A percentile compares a stretch with the other conserved stretches of the same genome.
Conservation (phyloP, 2,329 filamentous ascomycete genomes). For the Sordariomycetes sp. region DNA sequence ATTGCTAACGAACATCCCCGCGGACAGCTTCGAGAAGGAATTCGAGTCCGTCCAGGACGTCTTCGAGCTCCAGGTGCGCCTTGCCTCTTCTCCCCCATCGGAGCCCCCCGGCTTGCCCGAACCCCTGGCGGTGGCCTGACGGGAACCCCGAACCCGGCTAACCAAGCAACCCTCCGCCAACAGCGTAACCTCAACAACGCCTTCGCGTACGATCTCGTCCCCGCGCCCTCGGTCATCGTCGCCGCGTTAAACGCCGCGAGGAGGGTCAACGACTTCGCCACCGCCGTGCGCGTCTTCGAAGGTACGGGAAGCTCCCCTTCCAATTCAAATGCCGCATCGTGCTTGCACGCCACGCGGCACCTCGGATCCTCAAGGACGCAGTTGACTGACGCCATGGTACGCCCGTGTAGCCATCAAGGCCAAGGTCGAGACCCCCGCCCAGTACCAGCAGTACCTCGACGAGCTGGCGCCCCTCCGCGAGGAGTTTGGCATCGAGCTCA, state of each 20-base stretch:
- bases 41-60: conserved; percentile 96
- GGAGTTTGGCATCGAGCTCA: conserved; percentile 82
- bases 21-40: conserved; percentile 84
- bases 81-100: conserved; percentile 1
- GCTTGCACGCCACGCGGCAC: background rate
- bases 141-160: conserved; percentile 2
- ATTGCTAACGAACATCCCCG: conserved; percentile 4
- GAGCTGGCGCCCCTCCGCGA: conserved; percentile 87
- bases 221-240: conserved; percentile 78
- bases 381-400: background rate
- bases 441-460: conserved; percentile 93
- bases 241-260: conserved; percentile 88
- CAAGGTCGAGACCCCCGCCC: conserved; percentile 96
- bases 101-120: background rate
- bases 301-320: conserved; percentile 46
- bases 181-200: conserved; percentile 96
- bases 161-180: background rate
- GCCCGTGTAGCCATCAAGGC: conserved; percentile 76
- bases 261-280: conserved; percentile 96
- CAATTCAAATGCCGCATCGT: background rate
- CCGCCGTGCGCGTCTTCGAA: conserved; percentile 96
- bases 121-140: conserved; percentile 7
- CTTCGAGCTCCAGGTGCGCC: conserved; percentile 91
- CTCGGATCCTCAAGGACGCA: no score
- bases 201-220: conserved; percentile 99